phyloP scores from a whole-genome alignment of 2,329 filamentous ascomycete genomes.

The Cordyceps cateniannulata region DNA sequence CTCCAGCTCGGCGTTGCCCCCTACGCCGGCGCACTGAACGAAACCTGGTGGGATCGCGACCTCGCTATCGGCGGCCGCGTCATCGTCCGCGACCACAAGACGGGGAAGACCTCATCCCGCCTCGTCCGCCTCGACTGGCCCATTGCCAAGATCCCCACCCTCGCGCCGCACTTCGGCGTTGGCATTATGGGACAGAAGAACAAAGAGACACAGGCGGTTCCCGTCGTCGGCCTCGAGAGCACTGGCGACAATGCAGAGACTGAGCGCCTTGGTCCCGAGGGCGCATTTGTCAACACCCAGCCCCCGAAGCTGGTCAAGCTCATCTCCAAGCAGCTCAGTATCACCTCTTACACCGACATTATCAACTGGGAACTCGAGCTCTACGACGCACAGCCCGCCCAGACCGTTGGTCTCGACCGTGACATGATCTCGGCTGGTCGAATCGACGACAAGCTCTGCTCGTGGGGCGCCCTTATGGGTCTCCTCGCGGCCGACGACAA shows the following conservation, averaged over 20 bases:
- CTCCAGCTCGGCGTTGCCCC: constrained; percentile 85
- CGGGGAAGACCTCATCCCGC: constrained; percentile 71
- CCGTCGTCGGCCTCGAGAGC: constrained; percentile 84
- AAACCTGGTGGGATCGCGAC: constrained; percentile 97
- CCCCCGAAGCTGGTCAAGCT: constrained; percentile 78
- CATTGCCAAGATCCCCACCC: constrained; percentile 83
- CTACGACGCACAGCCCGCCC: constrained; percentile 82
- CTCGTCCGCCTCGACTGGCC: constrained; percentile 93
- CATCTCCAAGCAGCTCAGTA: constrained; percentile 70
- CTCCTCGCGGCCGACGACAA: constrained; percentile 61
- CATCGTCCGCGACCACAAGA: constrained; percentile 64
- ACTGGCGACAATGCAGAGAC: constrained; percentile 39
- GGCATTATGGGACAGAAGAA: constrained; percentile 65
- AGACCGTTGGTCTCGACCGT: constrained; percentile 75
- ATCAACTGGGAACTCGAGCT: constrained; percentile 97
- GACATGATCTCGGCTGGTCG: constrained; percentile 94
- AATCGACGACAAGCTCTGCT: constrained; percentile 97
- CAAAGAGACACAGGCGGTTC: constrained; percentile 86
- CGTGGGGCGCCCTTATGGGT: constrained; percentile 81
- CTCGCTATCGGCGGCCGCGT: constrained; percentile 86
- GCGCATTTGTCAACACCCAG: constrained; percentile 75
- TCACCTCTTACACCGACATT: constrained; percentile 65
- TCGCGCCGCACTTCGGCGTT: constrained; percentile 89
- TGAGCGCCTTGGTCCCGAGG: constrained; percentile 51
- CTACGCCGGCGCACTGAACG: constrained; percentile 81